Evolutionary conservation across 805 yeast genomes (phyloP), one percentile per base, ranked within the genome.

Genomic region (Candida germanica): DNA sequence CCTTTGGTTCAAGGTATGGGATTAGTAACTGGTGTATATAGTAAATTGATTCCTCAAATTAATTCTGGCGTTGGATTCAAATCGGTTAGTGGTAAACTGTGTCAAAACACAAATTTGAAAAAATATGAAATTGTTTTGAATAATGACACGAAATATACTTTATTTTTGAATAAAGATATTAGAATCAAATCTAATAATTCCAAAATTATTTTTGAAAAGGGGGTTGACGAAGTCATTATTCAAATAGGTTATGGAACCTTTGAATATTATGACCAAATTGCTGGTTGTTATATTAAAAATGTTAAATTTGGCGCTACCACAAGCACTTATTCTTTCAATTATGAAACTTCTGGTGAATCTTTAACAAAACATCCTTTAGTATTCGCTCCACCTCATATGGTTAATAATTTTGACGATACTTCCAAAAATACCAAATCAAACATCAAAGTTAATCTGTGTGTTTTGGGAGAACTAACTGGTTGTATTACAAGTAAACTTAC

Each of bases 1-100:
- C 88, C 89, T 2, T 51, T 84, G 30, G 83, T 80, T 4, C 88
- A 83, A 53, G 96, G 97, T 22, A 71, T 72, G 76, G 95, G 95
- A 1, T 78, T 83, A 41, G 72, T 85, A 11, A 82, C 95, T 12
- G 87, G 80, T 15, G 59, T 79, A 40, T 68, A 71, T 52, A 58
- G 59, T 5, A 62, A 66, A 41, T 56, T 79, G 44, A 66, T 65
- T 14, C 85, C 88, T 1, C 55, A 64, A 36, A 46, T 83, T 17
- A 68, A 71, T n/a, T 75, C 85, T 16, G 72, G 69, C 19, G 83
- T 83, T 18, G 47, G 47, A 7, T 39, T 39, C 26, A 30, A 35
- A 19, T 31, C 40, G 3, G 39, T 37, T 8, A 37, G 29, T 31
- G 47, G 47, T 17, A 28, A 35, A 6, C 17, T 22, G 6, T 38